Evolutionary conservation across 176 grass and related monocot species (phyloP).

Genomic region (Aechmea fasciata): DNA sequence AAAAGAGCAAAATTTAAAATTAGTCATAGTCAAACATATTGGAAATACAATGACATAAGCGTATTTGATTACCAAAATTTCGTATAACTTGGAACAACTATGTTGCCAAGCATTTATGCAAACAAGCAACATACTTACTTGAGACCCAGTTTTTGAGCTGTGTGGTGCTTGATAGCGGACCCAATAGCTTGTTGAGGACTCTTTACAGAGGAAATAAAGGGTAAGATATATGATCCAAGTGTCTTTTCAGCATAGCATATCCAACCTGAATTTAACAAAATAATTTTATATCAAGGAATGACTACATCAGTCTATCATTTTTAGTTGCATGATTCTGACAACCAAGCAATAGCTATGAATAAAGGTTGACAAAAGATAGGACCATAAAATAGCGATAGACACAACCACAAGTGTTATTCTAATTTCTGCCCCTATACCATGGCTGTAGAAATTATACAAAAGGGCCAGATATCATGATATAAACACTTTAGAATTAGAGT

Average conservation of each 20-base stretch:
- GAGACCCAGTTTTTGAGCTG: slow-evolving; percentile 60
- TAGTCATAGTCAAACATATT: too few species aligned
- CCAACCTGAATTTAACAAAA: slow-evolving; percentile 54
- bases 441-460: too few species aligned
- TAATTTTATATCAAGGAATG: neutral
- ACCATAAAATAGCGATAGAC: neutral
- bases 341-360: neutral
- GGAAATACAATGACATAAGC: too few species aligned
- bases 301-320: neutral
- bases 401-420: neutral
- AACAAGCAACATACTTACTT: slow-evolving; percentile 37
- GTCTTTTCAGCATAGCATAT: slow-evolving; percentile 99
- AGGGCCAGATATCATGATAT: too few species aligned
- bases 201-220: slow-evolving; percentile 95
- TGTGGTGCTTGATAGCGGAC: slow-evolving; percentile 72
- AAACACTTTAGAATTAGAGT: too few species aligned
- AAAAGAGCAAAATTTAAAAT: too few species aligned
- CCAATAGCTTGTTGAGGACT: slow-evolving; percentile 93
- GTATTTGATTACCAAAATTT: too few species aligned
- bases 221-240: slow-evolving; percentile 91
- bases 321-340: neutral
- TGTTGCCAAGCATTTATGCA: neutral
- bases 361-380: neutral
- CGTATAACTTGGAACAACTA: too few species aligned
- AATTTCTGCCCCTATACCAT: too few species aligned